Evolutionary conservation across 108 stramenopile species (phyloP), one percentile per base, ranked within the genome.

Genomic region (Parietichytrium sp.): DNA sequence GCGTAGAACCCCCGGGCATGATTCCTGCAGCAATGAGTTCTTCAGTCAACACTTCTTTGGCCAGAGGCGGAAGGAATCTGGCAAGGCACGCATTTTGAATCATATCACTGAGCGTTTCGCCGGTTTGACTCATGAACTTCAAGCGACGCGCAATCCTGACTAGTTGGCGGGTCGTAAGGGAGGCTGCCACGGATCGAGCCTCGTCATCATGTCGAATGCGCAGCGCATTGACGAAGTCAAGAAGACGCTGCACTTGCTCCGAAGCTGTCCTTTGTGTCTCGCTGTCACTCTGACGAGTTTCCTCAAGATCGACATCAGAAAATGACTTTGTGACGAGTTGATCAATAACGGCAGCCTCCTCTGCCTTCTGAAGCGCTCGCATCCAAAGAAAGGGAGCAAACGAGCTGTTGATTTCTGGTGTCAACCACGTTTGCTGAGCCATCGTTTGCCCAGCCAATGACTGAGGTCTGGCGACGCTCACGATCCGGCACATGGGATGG

Each of bases 321-420:
- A 33, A 33, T 36, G 38, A 6, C 29, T 49, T 49, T 2, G 25
- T 51, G 29, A 52, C 51, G 33, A 29, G 52, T 20, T 30, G 10
- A 29, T 8, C 4, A 4, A 52, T 52, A 36, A 52, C 79, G 20
- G 51, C 29, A 16, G 49, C 48, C 36, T 30, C 52, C 33, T 53
- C 79, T 7, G 27, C 27, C 16, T 30, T 52, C 25, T 27, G 16
- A 18, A 51, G 51, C 29, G 51, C 12, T 23, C 51, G 26, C 18
- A 80, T 31, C 51, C 51, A 51, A 42, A 33, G 3, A 25, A 72
- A 72, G 18, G 51, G 25, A n/a, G 45, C 10, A 16, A 90, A 90
- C 81, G 85, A 88, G 27, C 78, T 54, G 53, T 45, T 82, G 18
- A 91, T 81, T 79, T 92, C 91, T 4, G 88, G 88, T 27, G 88